These are phyloP conservation scores for Hypoxylon perforatum DNA, from an alignment of 495 filamentous ascomycete genomes.

Conservation along the genomic window DNA sequence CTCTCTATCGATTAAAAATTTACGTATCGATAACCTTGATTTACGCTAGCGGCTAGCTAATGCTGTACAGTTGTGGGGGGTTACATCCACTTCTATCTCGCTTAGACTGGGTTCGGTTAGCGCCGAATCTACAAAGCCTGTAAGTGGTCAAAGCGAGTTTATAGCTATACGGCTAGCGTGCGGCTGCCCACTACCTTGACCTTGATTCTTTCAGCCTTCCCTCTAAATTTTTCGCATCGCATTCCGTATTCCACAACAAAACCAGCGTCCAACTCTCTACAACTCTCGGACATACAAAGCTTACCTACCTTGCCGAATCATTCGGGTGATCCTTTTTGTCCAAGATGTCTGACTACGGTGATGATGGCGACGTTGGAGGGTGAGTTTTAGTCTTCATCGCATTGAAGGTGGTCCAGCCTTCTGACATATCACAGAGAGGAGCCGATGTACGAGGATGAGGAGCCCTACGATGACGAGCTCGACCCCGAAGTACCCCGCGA, in stretches of 20 bases:
- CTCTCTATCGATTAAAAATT: slow-evolving; percentile 9
- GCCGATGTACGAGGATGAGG: slow-evolving; percentile 63
- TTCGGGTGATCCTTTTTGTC: slow-evolving; percentile 10
- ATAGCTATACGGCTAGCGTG: slow-evolving; percentile 19
- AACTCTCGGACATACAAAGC: slow-evolving; percentile 12
- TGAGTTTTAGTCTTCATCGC: slow-evolving; percentile 42
- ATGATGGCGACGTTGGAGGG: slow-evolving; percentile 69
- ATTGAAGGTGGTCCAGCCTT: slow-evolving; percentile 6
- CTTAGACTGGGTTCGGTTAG: not conserved
- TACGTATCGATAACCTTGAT: slow-evolving; percentile 2
- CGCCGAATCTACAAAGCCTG: not conserved
- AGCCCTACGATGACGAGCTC: slow-evolving; percentile 45
- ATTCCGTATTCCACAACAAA: slow-evolving; percentile 23
- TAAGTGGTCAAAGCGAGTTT: slow-evolving; percentile 5
- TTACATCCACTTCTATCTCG: not conserved
- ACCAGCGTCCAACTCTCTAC: slow-evolving; percentile 15
- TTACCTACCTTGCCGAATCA: slow-evolving; percentile 7
- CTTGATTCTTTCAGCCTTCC: slow-evolving; percentile 42
- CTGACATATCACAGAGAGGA: slow-evolving; percentile 57
- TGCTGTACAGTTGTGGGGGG: not conserved
- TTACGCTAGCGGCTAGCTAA: not conserved
- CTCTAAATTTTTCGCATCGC: slow-evolving; percentile 33
- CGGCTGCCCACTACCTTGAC: slow-evolving; percentile 18
- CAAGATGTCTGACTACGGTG: slow-evolving; percentile 89
- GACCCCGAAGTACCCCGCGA: slow-evolving; percentile 72